A percentile compares a stretch with the other conserved stretches of the same genome.
Evolutionary conservation across 192 early-diverging fungal genomes (phyloP).

Genomic region (Podila verticillata): DNA sequence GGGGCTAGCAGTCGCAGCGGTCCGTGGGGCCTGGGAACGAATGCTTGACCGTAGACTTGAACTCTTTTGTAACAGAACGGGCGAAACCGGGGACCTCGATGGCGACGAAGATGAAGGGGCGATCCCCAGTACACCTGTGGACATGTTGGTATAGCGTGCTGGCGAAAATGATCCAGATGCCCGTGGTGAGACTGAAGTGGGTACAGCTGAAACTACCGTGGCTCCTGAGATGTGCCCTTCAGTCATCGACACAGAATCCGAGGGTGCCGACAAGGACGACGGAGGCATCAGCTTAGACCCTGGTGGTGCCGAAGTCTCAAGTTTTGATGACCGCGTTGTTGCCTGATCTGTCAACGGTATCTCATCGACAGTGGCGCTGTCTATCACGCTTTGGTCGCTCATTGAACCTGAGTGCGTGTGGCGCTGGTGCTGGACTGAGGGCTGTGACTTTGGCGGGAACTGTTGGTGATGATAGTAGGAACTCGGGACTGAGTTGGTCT

Average conservation of each 20-base stretch:
- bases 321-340: neutral
- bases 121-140: neutral
- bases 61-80: conserved; percentile 9
- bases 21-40: neutral
- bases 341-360: neutral
- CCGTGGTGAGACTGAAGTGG: neutral
- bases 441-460: neutral
- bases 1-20: neutral
- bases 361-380: no score
- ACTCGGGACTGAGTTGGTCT: neutral
- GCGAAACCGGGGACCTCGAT: conserved; percentile 7
- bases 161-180: conserved; percentile 7
- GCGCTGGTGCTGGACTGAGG: neutral
- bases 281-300: neutral
- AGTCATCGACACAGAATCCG: no score
- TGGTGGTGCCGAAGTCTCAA: neutral
- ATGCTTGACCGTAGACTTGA: conserved; percentile 2
- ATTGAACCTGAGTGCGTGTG: neutral
- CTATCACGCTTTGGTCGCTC: neutral
- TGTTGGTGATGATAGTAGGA: neutral
- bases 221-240: neutral
- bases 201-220: neutral
- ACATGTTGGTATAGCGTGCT: neutral
- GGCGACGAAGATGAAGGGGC: conserved; percentile 8
- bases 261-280: no score